Conservation (phyloP, 225 moss, liverwort and hornwort species). For the Pseudoscleropodium purum region DNA sequence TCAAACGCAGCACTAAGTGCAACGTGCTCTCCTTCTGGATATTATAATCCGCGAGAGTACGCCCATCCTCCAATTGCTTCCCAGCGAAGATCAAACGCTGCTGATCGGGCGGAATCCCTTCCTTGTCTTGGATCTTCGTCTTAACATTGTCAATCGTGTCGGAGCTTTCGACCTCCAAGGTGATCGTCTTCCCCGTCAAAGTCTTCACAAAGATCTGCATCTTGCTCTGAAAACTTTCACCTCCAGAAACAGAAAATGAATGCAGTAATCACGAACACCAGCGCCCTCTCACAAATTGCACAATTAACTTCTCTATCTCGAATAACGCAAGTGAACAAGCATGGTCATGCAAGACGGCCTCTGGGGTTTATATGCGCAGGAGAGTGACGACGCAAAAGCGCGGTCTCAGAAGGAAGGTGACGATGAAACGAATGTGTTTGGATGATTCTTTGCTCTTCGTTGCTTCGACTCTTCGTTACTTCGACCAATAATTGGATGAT, state of each 20-base stretch:
- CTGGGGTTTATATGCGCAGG: background rate
- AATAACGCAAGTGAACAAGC: no score
- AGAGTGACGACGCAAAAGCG: background rate
- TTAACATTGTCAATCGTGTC: background rate
- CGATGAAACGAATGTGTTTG: background rate
- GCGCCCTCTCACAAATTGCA: background rate
- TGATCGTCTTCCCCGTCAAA: background rate
- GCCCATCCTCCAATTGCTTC: background rate
- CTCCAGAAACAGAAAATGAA: no score
- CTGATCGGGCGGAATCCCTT: background rate
- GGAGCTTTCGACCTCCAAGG: background rate
- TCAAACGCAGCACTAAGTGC: background rate
- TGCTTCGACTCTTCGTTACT: background rate
- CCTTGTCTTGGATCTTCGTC: background rate
- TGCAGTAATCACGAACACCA: background rate
- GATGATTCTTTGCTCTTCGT: background rate
- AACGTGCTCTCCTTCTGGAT: background rate
- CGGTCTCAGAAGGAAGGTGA: background rate
- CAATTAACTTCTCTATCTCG: no score
- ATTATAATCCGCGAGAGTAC: background rate
- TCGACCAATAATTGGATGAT: background rate
- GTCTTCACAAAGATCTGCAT: constrained; percentile 25
- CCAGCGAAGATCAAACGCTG: background rate
- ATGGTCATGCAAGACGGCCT: no score
- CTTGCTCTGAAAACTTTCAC: background rate